These are phyloP conservation scores for Leccinum griseonigrum DNA, from an alignment of 1,284 basidiomycete genomes.

Conservation along the genomic window DNA sequence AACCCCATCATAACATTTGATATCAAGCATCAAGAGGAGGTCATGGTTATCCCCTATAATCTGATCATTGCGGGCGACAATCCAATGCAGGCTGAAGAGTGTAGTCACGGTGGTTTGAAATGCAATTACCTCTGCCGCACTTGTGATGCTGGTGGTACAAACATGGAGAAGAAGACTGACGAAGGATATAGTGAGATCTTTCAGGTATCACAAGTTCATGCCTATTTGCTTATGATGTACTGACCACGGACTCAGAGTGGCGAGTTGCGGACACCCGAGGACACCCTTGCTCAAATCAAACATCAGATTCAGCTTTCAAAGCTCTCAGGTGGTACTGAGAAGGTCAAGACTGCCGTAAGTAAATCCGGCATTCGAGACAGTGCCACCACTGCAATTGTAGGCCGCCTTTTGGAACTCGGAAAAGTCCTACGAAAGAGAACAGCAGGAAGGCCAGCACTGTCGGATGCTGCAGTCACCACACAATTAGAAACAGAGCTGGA, in stretches of 20 bases:
- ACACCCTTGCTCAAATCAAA: not conserved
- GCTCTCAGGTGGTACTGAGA: conserved; percentile 7
- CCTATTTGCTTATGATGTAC: not conserved
- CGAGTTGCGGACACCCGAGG: not conserved
- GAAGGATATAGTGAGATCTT: not conserved
- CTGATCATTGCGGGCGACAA: conserved; percentile 33
- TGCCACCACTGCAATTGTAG: not conserved
- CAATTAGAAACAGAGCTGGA: conserved; percentile 7
- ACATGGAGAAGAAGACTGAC: conserved; percentile 17
- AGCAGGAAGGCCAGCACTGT: not conserved
- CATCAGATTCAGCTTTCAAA: not conserved
- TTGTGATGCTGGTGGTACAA: conserved; percentile 31
- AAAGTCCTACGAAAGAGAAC: conserved; percentile 3
- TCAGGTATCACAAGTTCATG: not conserved
- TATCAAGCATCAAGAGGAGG: conserved; percentile 14
- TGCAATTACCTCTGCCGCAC: conserved; percentile 32
- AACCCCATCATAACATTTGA: conserved; percentile 20
- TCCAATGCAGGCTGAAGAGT: conserved; percentile 37
- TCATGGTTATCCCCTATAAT: conserved; percentile 21
- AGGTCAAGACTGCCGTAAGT: conserved; percentile 8
- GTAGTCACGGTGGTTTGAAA: conserved; percentile 29
- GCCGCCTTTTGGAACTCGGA: conserved; percentile 3
- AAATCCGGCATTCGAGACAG: conserved; percentile 8
- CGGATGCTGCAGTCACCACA: conserved; percentile 2
- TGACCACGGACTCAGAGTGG: not conserved